These are phyloP conservation scores for Ensete glaucum DNA, from an alignment of 176 grass and related monocot genomes.

Conservation along the genomic window DNA sequence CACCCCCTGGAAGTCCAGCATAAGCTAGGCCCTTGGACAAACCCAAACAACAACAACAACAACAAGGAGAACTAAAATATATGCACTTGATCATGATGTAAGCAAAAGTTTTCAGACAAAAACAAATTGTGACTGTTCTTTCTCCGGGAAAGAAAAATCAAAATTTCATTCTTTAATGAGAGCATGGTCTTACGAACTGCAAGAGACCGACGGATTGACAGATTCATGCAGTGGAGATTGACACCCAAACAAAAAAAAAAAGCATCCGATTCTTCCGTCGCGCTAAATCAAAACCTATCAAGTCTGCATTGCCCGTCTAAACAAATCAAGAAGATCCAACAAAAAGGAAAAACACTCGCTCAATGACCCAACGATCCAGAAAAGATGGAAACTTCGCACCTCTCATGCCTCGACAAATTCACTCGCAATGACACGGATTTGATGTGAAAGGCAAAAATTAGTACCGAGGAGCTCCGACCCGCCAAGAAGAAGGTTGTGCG, in stretches of 20 bases:
- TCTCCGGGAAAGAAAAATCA: background rate
- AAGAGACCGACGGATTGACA: too few species aligned
- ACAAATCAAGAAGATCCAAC: background rate
- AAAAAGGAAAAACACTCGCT: background rate
- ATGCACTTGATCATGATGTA: background rate
- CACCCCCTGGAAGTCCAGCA: background rate
- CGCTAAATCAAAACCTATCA: background rate
- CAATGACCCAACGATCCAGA: background rate
- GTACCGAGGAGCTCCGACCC: background rate
- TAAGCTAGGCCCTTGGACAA: background rate
- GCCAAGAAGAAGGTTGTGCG: background rate
- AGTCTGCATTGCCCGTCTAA: background rate
- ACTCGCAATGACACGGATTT: background rate
- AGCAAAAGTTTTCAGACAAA: background rate
- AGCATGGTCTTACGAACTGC: too few species aligned
- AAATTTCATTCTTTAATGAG: too few species aligned
- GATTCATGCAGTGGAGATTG: too few species aligned
- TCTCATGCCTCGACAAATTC: background rate
- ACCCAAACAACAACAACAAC: background rate
- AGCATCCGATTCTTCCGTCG: too few species aligned
- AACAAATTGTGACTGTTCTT: background rate
- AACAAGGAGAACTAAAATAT: background rate
- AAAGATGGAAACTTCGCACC: background rate
- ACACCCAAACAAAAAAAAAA: too few species aligned
- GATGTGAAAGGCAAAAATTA: background rate